Base-by-base conservation (phyloP, 2,329 filamentous ascomycete species). In the Colletotrichum zoysiae region DNA sequence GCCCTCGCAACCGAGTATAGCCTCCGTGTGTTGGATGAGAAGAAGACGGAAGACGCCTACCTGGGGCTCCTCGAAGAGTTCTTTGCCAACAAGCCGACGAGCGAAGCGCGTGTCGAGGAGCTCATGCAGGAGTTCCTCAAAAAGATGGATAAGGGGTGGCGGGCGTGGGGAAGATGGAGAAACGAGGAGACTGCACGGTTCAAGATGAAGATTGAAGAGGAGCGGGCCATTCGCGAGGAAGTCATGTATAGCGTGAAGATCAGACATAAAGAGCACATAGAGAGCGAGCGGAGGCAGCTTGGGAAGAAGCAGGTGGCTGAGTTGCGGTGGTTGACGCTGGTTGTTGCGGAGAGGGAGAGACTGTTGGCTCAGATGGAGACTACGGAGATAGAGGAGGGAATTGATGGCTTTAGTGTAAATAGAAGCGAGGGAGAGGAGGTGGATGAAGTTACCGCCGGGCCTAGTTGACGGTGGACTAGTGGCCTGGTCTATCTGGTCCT, bases 321-420 rank as follows among this genome's bases (percentile, higher is more conserved):
- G 79, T 77, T 80, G 68, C 80, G 78, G 67, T 90, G 88, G 87
- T 77, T 84, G 33, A 78, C 79, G 46, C 80, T 82, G 53, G 83
- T 88, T 4, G 73, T 83, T 6, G 76, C 81, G 7, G 87, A 88
- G 77, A 81, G 86, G 14, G 76, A 75, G 40, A 79, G 77, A 48
- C 76, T 88, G 74, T 77, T 89, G 58, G 77, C 71, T 8, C 82
- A 82, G 40, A 78, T 81, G 76, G 82, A 86, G 76, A 65, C 74
- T 18, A 78, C 81, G 2, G 86, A 88, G 78, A 77, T 85, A 53
- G 82, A 86, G 64, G 81, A 76, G 46, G 77, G 77, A 14, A 26
- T 38, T 6, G 65, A 64, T 30, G 53, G 51, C 38, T 59, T 33
- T 35, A 64, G 35, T 53, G 5, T 58, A 35, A 14, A 16, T 18